Conservation (phyloP, 768 basidiomycete species). For the Pulveroboletus sp. region DNA sequence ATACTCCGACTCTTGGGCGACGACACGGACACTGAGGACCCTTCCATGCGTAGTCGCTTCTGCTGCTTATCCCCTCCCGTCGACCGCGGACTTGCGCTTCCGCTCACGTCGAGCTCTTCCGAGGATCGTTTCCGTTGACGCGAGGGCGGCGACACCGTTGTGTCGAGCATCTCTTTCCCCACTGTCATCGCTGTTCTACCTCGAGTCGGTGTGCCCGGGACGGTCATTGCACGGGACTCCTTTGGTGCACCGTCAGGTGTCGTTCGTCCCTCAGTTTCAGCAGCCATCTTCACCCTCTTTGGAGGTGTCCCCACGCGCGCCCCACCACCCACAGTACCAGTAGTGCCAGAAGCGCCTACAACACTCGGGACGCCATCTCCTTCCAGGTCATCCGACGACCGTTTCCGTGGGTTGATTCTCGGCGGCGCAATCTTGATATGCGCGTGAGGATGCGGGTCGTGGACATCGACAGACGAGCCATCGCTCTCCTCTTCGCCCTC, state of each 20-base stretch:
- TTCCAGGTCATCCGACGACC: constrained; percentile 36
- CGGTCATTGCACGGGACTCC: neutral
- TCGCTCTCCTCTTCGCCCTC: constrained; percentile 28
- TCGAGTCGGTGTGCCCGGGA: constrained; percentile 1
- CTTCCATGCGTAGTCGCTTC: constrained; percentile 28
- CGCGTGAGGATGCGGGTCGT: constrained; percentile 2
- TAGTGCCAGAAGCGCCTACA: neutral
- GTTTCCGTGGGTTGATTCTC: constrained; percentile 29
- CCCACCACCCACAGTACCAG: neutral
- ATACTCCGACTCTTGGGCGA: constrained; percentile 2
- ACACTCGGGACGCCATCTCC: constrained; percentile 11
- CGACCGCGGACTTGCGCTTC: constrained; percentile 7
- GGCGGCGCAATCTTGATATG: constrained; percentile 12
- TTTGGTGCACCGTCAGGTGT: neutral
- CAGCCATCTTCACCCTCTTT: constrained; percentile 33
- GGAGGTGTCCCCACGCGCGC: constrained; percentile 34
- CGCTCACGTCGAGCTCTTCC: constrained; percentile 39
- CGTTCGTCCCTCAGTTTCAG: constrained; percentile 6
- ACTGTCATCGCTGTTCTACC: neutral
- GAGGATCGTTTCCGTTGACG: constrained; percentile 45
- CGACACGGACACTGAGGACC: constrained; percentile 1
- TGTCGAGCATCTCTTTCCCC: constrained; percentile 1
- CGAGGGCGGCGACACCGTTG: constrained; percentile 5
- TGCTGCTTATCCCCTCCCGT: constrained; percentile 20
- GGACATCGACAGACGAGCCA: constrained; percentile 12